Conservation (phyloP, 805 yeast species). For the Candida silvicultrix region DNA sequence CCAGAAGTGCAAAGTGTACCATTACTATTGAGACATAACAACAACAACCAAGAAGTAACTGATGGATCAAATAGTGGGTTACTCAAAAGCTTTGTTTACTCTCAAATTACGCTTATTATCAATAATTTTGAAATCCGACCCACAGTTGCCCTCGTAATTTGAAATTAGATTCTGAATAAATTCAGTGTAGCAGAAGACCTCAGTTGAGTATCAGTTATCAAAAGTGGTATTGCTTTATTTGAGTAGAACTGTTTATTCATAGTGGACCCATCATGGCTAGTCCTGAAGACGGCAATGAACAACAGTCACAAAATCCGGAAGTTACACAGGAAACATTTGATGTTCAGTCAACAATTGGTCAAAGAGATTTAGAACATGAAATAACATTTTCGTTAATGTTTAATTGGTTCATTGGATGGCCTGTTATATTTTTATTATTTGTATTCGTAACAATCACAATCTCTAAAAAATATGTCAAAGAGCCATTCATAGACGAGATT, state of each 20-base stretch:
- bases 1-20: background rate
- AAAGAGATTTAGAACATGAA: conserved; percentile 19
- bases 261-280: background rate
- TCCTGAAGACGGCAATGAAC: background rate
- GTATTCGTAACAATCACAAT: conserved; percentile 21
- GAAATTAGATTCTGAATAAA: too few relatives aligned
- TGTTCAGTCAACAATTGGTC: background rate
- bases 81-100: too few relatives aligned
- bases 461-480: conserved; percentile 24
- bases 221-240: too few relatives aligned
- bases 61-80: too few relatives aligned
- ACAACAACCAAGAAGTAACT: too few relatives aligned
- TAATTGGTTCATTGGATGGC: conserved; percentile 28
- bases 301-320: background rate
- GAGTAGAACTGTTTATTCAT: too few relatives aligned
- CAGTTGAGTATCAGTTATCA: too few relatives aligned
- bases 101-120: too few relatives aligned
- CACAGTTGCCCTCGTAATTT: too few relatives aligned
- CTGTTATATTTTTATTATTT: conserved; percentile 22
- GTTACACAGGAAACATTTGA: background rate
- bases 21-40: too few relatives aligned
- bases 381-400: conserved; percentile 21
- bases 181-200: too few relatives aligned
- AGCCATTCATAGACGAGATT: conserved; percentile 57
- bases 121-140: too few relatives aligned